These are phyloP conservation scores for Xylariaceae sp. DNA, from an alignment of 2,329 filamentous ascomycete species.

Conservation along the genomic window DNA sequence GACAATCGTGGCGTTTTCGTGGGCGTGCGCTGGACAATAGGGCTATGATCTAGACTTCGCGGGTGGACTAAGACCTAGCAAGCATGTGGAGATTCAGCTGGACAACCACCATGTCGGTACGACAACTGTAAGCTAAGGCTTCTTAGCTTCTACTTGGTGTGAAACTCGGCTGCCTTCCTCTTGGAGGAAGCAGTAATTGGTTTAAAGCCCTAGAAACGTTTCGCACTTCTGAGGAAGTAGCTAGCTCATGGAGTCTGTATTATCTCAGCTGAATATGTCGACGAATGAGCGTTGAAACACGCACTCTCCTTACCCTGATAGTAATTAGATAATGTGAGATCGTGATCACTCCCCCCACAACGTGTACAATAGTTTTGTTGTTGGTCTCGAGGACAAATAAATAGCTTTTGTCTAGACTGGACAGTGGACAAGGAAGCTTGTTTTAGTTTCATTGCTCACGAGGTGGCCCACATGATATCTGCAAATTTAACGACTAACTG, in stretches of 20 bases:
- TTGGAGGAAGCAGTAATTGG: background rate
- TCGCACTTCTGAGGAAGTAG: too few species aligned
- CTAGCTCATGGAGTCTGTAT: background rate
- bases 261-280: background rate
- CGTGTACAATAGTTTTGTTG: background rate
- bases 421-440: too few species aligned
- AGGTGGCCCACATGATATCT: background rate
- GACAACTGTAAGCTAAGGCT: background rate
- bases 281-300: background rate
- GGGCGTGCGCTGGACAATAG: background rate
- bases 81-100: slow-evolving; percentile 13
- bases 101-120: background rate
- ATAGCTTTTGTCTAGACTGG: too few species aligned
- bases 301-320: background rate
- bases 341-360: background rate
- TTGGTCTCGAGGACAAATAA: too few species aligned
- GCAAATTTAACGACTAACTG: background rate
- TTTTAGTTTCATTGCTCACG: background rate
- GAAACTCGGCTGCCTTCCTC: background rate
- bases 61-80: background rate
- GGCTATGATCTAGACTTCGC: slow-evolving; percentile 2
- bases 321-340: background rate
- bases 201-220: background rate
- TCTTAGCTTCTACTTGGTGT: too few species aligned
- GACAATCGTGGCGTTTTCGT: slow-evolving; percentile 1